Conservation (phyloP, 345 rosid species). For the Barbarea vulgaris region DNA sequence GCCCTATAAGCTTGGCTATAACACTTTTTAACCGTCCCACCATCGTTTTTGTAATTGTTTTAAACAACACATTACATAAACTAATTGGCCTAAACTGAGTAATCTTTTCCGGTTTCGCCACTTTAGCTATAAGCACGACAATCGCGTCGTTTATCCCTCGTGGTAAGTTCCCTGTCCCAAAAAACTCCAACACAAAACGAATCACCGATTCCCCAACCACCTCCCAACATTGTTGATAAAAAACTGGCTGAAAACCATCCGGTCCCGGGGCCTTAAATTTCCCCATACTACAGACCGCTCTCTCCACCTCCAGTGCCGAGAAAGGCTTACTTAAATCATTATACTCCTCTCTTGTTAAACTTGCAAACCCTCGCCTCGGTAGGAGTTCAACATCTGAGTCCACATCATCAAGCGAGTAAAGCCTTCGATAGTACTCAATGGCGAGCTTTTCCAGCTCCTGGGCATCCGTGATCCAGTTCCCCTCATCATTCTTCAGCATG, state of each 20-base stretch:
- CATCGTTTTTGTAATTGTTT: no score
- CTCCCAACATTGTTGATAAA: neutral
- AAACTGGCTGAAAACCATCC: neutral
- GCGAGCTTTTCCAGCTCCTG: no score
- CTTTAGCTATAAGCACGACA: neutral
- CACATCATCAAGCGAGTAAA: no score
- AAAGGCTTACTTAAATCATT: no score
- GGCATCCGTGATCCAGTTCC: no score
- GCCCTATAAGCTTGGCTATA: no score
- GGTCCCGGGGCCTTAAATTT: neutral
- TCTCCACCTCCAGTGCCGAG: neutral
- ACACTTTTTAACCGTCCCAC: no score
- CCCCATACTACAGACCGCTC: neutral
- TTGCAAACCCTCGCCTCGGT: rapidly evolving
- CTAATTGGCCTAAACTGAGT: neutral
- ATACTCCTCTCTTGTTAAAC: no score
- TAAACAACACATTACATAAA: no score
- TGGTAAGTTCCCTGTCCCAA: neutral
- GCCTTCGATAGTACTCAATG: no score
- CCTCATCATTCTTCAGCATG: no score
- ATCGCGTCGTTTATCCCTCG: neutral
- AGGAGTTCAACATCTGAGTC: no score
- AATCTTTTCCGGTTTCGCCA: neutral
- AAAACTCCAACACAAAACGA: neutral
- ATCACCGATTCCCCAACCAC: neutral